Percentiles rank a stretch among this genome's conserved stretches.
These are phyloP conservation scores for Phaeosphaeriaceae sp. DNA, from an alignment of 2,329 filamentous ascomycete genomes.

Conservation along the genomic window DNA sequence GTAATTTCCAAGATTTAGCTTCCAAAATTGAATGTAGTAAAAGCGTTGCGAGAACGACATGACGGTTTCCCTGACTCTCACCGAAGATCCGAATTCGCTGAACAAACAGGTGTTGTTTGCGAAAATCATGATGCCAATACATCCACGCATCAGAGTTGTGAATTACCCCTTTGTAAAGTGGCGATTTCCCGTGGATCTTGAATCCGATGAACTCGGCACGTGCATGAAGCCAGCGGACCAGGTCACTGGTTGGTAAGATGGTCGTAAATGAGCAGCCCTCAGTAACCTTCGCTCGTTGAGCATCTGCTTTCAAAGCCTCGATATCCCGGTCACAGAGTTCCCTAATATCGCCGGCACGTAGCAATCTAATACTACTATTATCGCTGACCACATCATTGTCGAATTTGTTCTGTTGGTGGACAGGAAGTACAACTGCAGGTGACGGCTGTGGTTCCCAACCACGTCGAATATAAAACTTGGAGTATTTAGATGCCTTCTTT, in stretches of 20 bases:
- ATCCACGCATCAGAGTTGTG: constrained; percentile 3
- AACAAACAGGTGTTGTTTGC: constrained; percentile 4
- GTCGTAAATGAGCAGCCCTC: not conserved
- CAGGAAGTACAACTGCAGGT: too few relatives aligned
- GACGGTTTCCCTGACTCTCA: not conserved
- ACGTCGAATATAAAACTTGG: too few relatives aligned
- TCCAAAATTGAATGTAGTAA: too few relatives aligned
- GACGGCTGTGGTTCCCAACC: too few relatives aligned
- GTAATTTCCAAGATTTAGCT: too few relatives aligned
- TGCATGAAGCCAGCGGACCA: constrained; percentile 8
- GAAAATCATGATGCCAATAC: constrained; percentile 10
- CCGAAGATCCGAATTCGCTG: constrained; percentile 2
- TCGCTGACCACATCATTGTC: too few relatives aligned
- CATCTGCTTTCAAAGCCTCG: not conserved
- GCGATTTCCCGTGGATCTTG: not conserved
- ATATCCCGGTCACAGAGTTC: not conserved
- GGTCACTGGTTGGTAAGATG: constrained; percentile 1
- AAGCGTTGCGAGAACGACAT: too few relatives aligned
- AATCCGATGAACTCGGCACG: constrained; percentile 4
- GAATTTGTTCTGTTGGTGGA: too few relatives aligned
- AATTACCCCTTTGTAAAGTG: not conserved
- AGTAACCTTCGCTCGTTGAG: not conserved
- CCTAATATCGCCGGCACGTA: not conserved
- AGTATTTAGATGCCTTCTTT: too few relatives aligned
- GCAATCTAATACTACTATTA: too few relatives aligned